A percentile compares a stretch with the other conserved stretches of the same genome.
Evolutionary conservation across 768 basidiomycete species (phyloP).

Genomic region (Pleurotus platypus): DNA sequence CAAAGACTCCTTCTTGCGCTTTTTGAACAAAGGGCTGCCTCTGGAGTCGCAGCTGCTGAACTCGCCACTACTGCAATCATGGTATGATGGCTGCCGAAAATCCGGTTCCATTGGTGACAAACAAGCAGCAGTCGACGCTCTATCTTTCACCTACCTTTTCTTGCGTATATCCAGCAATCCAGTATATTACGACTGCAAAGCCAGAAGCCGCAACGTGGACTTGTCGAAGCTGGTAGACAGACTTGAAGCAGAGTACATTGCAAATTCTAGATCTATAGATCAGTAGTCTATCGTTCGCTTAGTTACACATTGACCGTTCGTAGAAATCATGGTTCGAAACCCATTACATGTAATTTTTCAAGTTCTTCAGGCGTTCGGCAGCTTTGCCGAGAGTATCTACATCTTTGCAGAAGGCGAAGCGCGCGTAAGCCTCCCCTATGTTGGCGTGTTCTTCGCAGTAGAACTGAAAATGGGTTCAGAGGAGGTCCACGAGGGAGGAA

Average conservation of each 20-base stretch:
- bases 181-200: constrained; percentile 69
- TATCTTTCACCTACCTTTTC: constrained; percentile 81
- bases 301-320: too few relatives aligned
- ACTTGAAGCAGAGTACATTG: constrained; percentile 21
- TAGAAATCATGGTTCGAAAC: neutral
- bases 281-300: neutral
- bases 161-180: constrained; percentile 76
- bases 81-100: constrained; percentile 40
- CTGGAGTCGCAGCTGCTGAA: constrained; percentile 78
- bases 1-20: constrained; percentile 75
- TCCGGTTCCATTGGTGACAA: constrained; percentile 40
- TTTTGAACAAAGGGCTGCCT: constrained; percentile 85
- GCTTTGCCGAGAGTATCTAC: constrained; percentile 77
- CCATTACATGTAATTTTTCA: constrained; percentile 60
- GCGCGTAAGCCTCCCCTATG: constrained; percentile 83
- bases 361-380: constrained; percentile 72
- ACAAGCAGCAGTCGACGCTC: constrained; percentile 69
- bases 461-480: constrained; percentile 50
- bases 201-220: constrained; percentile 43
- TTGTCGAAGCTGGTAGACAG: constrained; percentile 72
- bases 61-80: constrained; percentile 40
- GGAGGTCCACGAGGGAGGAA: neutral
- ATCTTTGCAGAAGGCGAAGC: constrained; percentile 98
- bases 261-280: neutral
- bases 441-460: constrained; percentile 84